Evolutionary conservation across 208 protist genomes (phyloP), one percentile per base, ranked within the genome.

Genomic region (Trypanosoma avium): DNA sequence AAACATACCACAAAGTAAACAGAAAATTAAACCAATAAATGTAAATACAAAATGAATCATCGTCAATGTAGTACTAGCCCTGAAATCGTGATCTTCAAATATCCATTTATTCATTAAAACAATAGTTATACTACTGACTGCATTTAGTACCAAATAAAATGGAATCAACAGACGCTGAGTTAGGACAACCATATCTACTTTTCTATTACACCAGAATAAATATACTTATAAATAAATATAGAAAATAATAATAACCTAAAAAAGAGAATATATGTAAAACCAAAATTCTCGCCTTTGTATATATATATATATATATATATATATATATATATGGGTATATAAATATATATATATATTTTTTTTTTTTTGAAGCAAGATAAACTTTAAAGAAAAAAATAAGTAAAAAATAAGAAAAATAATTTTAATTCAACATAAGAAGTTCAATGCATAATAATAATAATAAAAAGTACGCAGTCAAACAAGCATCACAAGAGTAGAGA

Each of bases 51-150:
- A 94, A 54, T 94, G 88, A 57, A 91, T 81, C 21, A 81, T 40
- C 22, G 84, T 91, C 22, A 94, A 73, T 2, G 81, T 69, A 0
- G 73, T 88, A 9, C 78, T 82, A 30, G 77, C 83, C 8, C 29
- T 59, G 55, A 94, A 94, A 38, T 49, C 59, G 32, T 84, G 67
- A 10, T 62, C 38, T 27, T 73, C 58, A 75, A 92, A 92, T 42
- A 94, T 65, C 10, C 69, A 47, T 52, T 94, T 92, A 57, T 94
- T 90, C 17, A 70, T 59, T 60, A 82, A 84, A 1, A 92, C 79
- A 63, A 91, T 90, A 17, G 53, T 36, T 45, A 79, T 61, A 30
- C 61, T 67, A 60, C 81, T 89, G 3, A 75, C 22, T 42, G 70
- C 70, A 67, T 94, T 94, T 15, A 93, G 75, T 29, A 47, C 75